Evolutionary conservation across 768 basidiomycete species (phyloP), one percentile per base, ranked within the genome.

Genomic region (Tricholoma flavovirens): DNA sequence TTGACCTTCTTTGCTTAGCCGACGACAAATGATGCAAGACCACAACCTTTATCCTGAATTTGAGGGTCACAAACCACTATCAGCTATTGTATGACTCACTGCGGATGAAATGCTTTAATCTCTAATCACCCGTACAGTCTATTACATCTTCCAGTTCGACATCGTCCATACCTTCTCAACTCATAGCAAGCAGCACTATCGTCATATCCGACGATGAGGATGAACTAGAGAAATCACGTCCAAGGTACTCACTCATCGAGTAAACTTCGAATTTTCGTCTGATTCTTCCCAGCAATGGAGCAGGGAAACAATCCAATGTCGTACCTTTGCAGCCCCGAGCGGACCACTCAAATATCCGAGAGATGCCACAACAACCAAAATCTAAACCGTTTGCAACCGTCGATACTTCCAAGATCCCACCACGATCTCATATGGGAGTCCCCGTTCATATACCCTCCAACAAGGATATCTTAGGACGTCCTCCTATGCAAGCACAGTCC

Each of bases 171-270:
- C 59, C 42, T 40, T 55, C 45, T 45, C 60, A 54, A 54, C 59
- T 40, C 50, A 22, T 36, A 64, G 48, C 61, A 51, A 38, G 49
- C 21, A 61, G 57, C 50, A 62, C 70, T 21, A 60, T 75, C 19
- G 57, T 75, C 26, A 67, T 75, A 36, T 75, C 75, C 24, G 74
- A 74, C 30, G 75, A 75, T 49, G 72, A 73, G 45, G 70, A 70
- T 9, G 54, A 57, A 35, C 38, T 5, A 6, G 43, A 45, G 21
- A 22, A 45, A 60, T 11, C 56, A 52, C 29, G 56, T 60, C 29
- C 53, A 49, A 21, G 49, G 46, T 49, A 30, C n/a, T 49, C 15
- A 1, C 1, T 49, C n/a, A 9, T 29, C 7, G 14, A n/a, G 8
- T n/a, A n/a, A 14, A 30, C 2, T 24, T 6, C 6, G 5, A 2